Base-by-base conservation (phyloP, 2,329 filamentous ascomycete species). In the Claviceps africana region DNA sequence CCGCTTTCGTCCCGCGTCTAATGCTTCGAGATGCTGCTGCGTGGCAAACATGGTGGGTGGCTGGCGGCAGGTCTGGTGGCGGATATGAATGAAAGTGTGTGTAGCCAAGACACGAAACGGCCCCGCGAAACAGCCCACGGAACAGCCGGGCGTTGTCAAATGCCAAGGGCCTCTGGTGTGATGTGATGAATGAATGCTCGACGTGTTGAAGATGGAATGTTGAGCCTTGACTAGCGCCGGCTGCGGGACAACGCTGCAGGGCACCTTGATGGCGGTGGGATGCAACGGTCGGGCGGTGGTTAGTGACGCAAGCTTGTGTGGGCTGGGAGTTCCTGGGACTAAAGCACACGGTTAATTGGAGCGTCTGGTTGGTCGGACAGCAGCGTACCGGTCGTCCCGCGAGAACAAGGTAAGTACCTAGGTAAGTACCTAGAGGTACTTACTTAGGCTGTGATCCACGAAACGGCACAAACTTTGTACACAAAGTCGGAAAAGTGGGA, bases 1-100 rank as follows among this genome's bases (percentile, higher is more conserved):
- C 47, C 74, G 67, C 65, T 76, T 77, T 51, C 72, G 67, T 49
- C 65, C 64, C 21, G 61, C 56, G 33, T 72, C 69, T 40, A 65
- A 58, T 22, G 56, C 50, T 35, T 66, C 63, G 60, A 66, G 53
- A 56, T 64, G 61, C 47, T 61, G 60, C 39, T 68, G 61, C 30
- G 62, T 58, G 48, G 64, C 64, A 58, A 70, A 68, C 70, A 73
- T 74, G 54, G 43, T 61, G 56, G 49, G n/a, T n/a, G n/a, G n/a
- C 43, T 40, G 25, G 28, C 15, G 49, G 4, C 19, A 31, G 17
- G 46, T 17, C 31, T 19, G 44, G 9, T 1, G 6, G 10, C 21
- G 35, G 13, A 8, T 47, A 21, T 19, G 19, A 21, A 22, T 15
- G 19, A 40, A 30, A n/a, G 15, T 15, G 30, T 37, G 40, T 22